Evolutionary conservation across 1,284 basidiomycete species (phyloP).

Genomic region (Sporisorium iseilematis-ciliati): DNA sequence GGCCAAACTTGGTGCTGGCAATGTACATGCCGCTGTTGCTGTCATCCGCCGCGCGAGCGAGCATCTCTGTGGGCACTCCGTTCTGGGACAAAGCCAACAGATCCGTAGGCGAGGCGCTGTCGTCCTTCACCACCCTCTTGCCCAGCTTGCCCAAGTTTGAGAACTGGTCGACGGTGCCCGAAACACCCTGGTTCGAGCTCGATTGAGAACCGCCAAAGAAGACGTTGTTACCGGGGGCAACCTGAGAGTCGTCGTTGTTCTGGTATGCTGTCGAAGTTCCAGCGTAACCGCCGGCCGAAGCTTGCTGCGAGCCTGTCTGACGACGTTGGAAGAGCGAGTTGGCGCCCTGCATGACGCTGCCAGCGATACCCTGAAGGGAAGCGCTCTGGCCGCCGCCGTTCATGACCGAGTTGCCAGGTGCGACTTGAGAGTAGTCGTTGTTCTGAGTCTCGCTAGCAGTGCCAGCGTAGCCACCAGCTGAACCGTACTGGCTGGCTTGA

Average conservation of each 20-base stretch:
- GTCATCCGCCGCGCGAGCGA: slow-evolving; percentile 11
- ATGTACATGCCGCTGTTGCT: slow-evolving; percentile 1
- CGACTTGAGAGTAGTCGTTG: slow-evolving; percentile 40
- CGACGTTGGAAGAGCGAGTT: slow-evolving; percentile 14
- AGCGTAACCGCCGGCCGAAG: slow-evolving; percentile 21
- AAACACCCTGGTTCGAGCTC: slow-evolving; percentile 13
- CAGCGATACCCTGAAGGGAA: slow-evolving; percentile 18
- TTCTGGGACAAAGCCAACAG: too few relatives aligned
- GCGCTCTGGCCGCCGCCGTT: slow-evolving; percentile 30
- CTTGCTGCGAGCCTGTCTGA: slow-evolving; percentile 8
- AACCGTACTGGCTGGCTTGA: slow-evolving; percentile 10
- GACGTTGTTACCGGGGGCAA: slow-evolving; percentile 27
- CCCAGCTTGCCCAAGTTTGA: neutral
- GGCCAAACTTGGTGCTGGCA: slow-evolving; percentile 17
- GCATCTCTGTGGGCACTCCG: too few relatives aligned
- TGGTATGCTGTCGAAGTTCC: slow-evolving; percentile 12
- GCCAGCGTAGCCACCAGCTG: slow-evolving; percentile 29
- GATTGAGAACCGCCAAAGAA: slow-evolving; percentile 16
- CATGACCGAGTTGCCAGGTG: slow-evolving; percentile 27
- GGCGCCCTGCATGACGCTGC: slow-evolving; percentile 11
- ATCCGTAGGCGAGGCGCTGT: too few relatives aligned
- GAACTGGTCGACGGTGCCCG: slow-evolving; percentile 17
- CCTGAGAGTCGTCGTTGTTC: slow-evolving; percentile 17
- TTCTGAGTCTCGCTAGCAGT: slow-evolving; percentile 17
- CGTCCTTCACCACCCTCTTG: too few relatives aligned